A percentile compares a stretch with the other conserved stretches of the same genome.
These are phyloP conservation scores for Mycena venus DNA, from an alignment of 768 basidiomycete genomes.

Conservation along the genomic window DNA sequence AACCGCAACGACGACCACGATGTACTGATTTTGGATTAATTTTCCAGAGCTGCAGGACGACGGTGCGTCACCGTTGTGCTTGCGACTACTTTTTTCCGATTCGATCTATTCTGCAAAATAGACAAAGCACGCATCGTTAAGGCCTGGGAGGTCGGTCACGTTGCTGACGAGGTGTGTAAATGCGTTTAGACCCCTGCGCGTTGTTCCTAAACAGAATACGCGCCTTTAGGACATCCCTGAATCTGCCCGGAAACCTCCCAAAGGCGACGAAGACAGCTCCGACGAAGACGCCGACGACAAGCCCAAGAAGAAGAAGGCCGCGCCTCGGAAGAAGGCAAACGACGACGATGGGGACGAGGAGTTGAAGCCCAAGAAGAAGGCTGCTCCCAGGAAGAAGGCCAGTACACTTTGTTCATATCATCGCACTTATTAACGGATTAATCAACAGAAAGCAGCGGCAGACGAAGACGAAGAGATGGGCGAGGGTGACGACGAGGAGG, in stretches of 20 bases:
- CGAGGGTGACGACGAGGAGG: conserved; percentile 41
- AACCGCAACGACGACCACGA: too few species aligned
- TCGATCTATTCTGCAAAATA: too few species aligned
- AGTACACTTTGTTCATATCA: neutral
- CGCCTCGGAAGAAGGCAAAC: conserved; percentile 43
- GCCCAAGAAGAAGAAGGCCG: conserved; percentile 67
- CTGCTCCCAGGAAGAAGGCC: conserved; percentile 51
- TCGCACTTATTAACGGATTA: conserved; percentile 17
- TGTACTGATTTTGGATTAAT: too few species aligned
- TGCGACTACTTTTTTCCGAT: too few species aligned
- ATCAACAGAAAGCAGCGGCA: conserved; percentile 40
- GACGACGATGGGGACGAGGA: conserved; percentile 48
- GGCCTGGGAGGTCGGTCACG: conserved; percentile 84
- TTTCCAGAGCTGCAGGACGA: too few species aligned
- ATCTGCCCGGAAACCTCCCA: conserved; percentile 70
- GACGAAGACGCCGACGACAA: conserved; percentile 62
- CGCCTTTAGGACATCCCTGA: conserved; percentile 89
- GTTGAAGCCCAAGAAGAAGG: conserved; percentile 50
- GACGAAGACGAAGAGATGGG: conserved; percentile 48
- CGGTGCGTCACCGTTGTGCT: too few species aligned
- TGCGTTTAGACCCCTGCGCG: too few species aligned
- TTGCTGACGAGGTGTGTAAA: conserved; percentile 85
- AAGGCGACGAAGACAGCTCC: conserved; percentile 50
- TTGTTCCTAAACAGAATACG: too few species aligned
- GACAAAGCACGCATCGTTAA: too few species aligned